A percentile compares a stretch with the other conserved stretches of the same genome.
Evolutionary conservation across 2,329 filamentous ascomycete genomes (phyloP).

Genomic region (Fusarium irregulare): DNA sequence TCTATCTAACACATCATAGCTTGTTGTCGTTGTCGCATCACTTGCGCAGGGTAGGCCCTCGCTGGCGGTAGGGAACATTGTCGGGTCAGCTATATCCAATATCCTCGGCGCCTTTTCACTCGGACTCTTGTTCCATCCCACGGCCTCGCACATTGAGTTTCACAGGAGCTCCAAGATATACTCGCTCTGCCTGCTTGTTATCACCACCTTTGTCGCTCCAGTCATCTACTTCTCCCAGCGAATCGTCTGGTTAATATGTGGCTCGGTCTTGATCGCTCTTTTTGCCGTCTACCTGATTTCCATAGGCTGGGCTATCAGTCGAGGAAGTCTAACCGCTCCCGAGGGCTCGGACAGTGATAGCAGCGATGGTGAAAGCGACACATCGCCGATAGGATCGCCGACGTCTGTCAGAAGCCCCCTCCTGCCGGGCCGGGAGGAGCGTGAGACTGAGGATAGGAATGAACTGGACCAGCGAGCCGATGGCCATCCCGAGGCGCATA

Average conservation of each 20-base stretch:
- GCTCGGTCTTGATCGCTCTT: not conserved
- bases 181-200: fast-evolving
- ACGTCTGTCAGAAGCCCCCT: not conserved
- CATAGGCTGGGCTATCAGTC: not conserved
- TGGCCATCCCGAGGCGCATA: fast-evolving
- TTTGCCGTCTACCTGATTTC: not conserved
- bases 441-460: not conserved
- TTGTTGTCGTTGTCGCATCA: not conserved
- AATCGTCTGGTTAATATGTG: fast-evolving
- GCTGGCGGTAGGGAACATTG: not conserved
- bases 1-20: not conserved
- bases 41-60: not conserved
- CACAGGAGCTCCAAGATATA: not conserved
- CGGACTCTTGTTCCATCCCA: fast-evolving
- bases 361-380: not conserved
- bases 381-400: fast-evolving
- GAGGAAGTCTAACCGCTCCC: not conserved
- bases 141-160: not conserved
- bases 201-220: not conserved
- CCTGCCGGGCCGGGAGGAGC: fast-evolving
- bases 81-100: not conserved
- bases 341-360: not conserved
- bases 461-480: not conserved
- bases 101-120: not conserved
- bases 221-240: not conserved